These are phyloP conservation scores for Claviceps sorghi DNA, from an alignment of 2,329 filamentous ascomycete species.

Conservation along the genomic window DNA sequence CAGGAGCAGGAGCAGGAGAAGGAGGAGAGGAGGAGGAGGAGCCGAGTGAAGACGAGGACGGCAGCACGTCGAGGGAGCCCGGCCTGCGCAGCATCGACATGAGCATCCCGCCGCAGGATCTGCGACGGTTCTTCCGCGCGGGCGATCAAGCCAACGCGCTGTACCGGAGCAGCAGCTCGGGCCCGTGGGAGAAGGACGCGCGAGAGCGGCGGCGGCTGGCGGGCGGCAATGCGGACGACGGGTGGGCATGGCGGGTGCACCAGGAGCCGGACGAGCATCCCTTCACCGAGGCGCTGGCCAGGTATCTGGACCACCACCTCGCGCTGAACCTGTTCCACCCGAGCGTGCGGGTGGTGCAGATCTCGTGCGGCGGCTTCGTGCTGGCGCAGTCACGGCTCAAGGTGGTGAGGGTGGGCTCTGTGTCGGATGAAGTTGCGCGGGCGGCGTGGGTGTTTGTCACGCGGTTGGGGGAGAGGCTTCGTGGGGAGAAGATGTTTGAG, in stretches of 20 bases:
- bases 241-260: conserved; percentile 33
- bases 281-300: conserved; percentile 35
- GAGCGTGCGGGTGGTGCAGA: conserved; percentile 34
- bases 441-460: conserved; percentile 25
- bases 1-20: not conserved
- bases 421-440: conserved; percentile 17
- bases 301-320: conserved; percentile 37
- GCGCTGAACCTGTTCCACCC: conserved; percentile 42
- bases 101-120: conserved; percentile 33
- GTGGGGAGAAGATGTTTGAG: conserved; percentile 10
- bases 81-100: conserved; percentile 34
- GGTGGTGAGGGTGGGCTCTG: conserved; percentile 20
- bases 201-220: conserved; percentile 30
- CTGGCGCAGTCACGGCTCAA: conserved; percentile 39
- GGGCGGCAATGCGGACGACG: conserved; percentile 33
- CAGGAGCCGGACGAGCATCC: conserved; percentile 15
- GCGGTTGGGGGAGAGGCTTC: conserved; percentile 20
- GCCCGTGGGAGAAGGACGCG: conserved; percentile 18
- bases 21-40: conserved; percentile 1
- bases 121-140: conserved; percentile 29
- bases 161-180: conserved; percentile 3
- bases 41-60: conserved; percentile 9
- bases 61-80: conserved; percentile 7
- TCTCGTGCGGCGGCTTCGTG: conserved; percentile 42
- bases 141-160: conserved; percentile 16